These are phyloP conservation scores for Penicillium diatomitis DNA, from an alignment of 495 filamentous ascomycete genomes.

Conservation along the genomic window DNA sequence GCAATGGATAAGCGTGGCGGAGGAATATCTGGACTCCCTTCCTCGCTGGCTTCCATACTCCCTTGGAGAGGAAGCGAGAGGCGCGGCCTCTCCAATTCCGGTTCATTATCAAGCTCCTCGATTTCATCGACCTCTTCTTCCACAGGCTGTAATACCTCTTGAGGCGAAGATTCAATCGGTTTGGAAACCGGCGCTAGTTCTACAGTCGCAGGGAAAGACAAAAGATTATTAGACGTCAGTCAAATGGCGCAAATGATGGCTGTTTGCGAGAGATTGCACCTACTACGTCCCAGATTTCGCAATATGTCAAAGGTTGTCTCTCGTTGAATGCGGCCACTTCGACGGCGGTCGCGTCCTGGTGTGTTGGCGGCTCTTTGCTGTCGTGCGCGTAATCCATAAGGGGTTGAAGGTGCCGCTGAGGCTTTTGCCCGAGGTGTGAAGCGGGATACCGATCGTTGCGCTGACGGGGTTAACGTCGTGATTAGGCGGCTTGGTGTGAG, in stretches of 20 bases:
- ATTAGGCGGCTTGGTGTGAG: slow-evolving; percentile 32
- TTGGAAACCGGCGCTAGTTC: slow-evolving; percentile 51
- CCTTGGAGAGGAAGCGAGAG: slow-evolving; percentile 63
- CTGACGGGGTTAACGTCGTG: slow-evolving; percentile 24
- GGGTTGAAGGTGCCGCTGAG: slow-evolving; percentile 48
- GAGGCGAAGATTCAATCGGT: slow-evolving; percentile 51
- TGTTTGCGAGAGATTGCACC: neutral
- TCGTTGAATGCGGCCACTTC: slow-evolving; percentile 56
- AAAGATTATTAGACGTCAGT: neutral
- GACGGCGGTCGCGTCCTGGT: slow-evolving; percentile 56
- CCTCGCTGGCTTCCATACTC: slow-evolving; percentile 40
- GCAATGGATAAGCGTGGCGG: slow-evolving; percentile 54
- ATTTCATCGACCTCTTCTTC: slow-evolving; percentile 29
- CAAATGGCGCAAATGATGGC: neutral
- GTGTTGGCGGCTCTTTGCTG: slow-evolving; percentile 71
- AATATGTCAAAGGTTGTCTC: slow-evolving; percentile 70
- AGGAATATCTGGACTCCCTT: slow-evolving; percentile 37
- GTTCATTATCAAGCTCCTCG: slow-evolving; percentile 56
- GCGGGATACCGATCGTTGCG: slow-evolving; percentile 28
- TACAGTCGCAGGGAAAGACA: slow-evolving; percentile 3
- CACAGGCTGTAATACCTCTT: slow-evolving; percentile 18
- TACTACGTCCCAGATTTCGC: slow-evolving; percentile 54
- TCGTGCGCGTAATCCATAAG: slow-evolving; percentile 63
- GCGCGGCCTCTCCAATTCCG: slow-evolving; percentile 52
- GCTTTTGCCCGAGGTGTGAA: slow-evolving; percentile 28